Base-by-base conservation (phyloP, 1,284 basidiomycete species). In the Laetiporus sulphureus region DNA sequence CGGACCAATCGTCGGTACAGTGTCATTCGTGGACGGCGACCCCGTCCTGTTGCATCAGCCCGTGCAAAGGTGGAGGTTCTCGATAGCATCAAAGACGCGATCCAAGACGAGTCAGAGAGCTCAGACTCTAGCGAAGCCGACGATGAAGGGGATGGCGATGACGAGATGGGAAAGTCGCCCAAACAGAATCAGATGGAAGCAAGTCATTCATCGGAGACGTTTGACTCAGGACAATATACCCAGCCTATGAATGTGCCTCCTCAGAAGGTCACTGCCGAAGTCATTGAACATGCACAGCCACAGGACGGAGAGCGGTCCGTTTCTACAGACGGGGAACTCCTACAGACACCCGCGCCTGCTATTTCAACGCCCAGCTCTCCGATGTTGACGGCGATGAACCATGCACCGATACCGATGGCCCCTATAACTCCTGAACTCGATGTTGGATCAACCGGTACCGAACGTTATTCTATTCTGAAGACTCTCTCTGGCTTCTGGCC, bases 31-130 rank as follows among this genome's bases (percentile, higher is more conserved):
- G 85, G 87, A 12, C 85, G 83, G 49, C 79, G 90, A 32, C 91
- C 92, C n/a, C 81, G 95, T 29, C 95, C 96, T 2, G 91, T 99
- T 6, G 88, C 87, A 5, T 84, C 85, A 24, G 88, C 93, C 3
- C 79, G 85, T 41, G 92, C 92, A 5, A 92, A 84, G 46, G 90
- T 98, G 1, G 84, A 94, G 57, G 80, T 98, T 29, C 79, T 97
- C 35, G 84, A 90, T 50, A 96, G 90, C 54, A 79, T 97, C 48
- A 84, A 90, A 56, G 93, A 97, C 55, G 94, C 91, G 0, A 90
- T 97, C 54, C 77, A 79, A 45, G 93, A 96, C 55, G 88, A 94
- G 38, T 85, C 83, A 15, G 85, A 88, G 41, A 71, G 75, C 44
- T 81, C 79, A 2, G 84, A 86, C 50, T 83, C 82, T 0, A 90